phyloP scores from a whole-genome alignment of 2,329 filamentous ascomycete genomes.

The Stemphylium lycopersici region DNA sequence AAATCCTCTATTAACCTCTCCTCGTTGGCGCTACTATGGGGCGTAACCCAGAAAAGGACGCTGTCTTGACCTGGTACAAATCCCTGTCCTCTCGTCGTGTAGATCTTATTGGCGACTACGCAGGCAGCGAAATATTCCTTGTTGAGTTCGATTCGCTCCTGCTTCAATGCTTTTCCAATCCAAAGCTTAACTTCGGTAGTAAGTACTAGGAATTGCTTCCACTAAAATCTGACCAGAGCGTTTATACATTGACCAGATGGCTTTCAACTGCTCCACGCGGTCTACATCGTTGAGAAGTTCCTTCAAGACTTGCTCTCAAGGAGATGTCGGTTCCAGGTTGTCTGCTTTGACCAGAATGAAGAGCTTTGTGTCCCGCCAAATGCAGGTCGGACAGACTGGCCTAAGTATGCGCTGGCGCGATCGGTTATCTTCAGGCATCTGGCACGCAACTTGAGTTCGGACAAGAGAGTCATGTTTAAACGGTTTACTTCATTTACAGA shows the following conservation, averaged over 20 bases:
- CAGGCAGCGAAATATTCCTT: constrained; percentile 73
- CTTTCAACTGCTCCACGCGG: constrained; percentile 73
- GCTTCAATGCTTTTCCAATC: constrained; percentile 65
- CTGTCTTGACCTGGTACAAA: constrained; percentile 3
- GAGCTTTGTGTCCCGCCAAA: constrained; percentile 61
- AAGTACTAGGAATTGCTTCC: neutral
- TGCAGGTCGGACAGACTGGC: constrained; percentile 37
- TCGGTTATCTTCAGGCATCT: constrained; percentile 70
- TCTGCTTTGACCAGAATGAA: constrained; percentile 68
- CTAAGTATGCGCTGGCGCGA: constrained; percentile 68
- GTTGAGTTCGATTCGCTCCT: constrained; percentile 77
- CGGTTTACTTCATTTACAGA: constrained; percentile 57
- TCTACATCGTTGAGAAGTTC: constrained; percentile 71
- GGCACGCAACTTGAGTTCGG: constrained; percentile 50
- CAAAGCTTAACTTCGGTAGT: constrained; percentile 65
- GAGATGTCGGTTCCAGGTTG: constrained; percentile 73
- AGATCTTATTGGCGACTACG: constrained; percentile 73
- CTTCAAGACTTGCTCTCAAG: constrained; percentile 65
- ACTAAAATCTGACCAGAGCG: neutral
- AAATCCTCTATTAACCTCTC: neutral
- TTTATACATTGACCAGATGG: constrained; percentile 50
- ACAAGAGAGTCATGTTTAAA: constrained; percentile 53
- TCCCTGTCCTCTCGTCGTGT: constrained; percentile 34
- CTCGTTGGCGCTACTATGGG: constrained; percentile 1
- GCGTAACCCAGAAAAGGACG: constrained; percentile 2